Conservation (phyloP, 176 grass and related monocot species). For the Avena sativa region DNA sequence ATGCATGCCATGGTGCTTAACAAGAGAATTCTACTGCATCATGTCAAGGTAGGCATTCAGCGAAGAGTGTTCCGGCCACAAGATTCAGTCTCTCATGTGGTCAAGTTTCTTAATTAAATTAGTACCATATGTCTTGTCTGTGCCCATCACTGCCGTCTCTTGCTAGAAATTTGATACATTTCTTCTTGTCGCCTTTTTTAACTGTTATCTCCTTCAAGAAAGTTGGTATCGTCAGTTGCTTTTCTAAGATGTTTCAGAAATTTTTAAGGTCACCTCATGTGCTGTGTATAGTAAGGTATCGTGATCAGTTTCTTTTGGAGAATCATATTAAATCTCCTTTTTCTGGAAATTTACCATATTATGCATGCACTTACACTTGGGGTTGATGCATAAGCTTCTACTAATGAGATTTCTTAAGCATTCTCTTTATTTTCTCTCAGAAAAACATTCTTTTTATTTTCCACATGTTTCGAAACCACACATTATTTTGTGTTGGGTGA, state of each 20-base stretch:
- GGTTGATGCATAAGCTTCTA: background rate
- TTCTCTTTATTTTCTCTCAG: background rate
- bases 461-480: background rate
- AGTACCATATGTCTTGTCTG: background rate
- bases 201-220: background rate
- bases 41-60: background rate
- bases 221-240: background rate
- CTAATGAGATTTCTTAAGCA: background rate
- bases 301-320: background rate
- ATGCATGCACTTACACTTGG: background rate
- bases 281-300: background rate
- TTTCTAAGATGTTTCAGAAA: background rate
- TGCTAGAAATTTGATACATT: background rate
- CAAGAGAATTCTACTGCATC: background rate
- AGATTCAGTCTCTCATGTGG: conserved; percentile 12
- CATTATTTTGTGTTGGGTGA: background rate
- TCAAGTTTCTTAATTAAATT: background rate
- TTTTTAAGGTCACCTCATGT: background rate
- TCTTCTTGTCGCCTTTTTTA: background rate
- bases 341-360: background rate
- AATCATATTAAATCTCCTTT: background rate
- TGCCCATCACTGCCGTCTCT: background rate
- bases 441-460: background rate
- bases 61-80: background rate
- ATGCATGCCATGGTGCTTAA: background rate